phyloP scores from a whole-genome alignment of 2,329 filamentous ascomycete genomes.

The Trichoderma polysporum region DNA sequence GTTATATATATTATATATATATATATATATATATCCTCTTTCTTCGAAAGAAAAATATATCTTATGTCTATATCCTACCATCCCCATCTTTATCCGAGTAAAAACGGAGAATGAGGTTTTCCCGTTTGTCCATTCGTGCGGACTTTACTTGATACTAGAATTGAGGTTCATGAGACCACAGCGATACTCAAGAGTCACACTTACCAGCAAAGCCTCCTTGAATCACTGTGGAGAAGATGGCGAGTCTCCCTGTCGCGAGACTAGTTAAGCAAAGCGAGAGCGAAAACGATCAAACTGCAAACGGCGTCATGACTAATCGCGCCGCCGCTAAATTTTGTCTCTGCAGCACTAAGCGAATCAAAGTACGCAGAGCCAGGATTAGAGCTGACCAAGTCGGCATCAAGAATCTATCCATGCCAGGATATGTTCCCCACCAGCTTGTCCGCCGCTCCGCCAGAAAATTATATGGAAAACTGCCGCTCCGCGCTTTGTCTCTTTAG shows the following conservation, averaged over 20 bases:
- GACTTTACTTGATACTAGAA: not conserved
- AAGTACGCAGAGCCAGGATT: not conserved
- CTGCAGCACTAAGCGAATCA: not conserved
- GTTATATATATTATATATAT: too few species aligned
- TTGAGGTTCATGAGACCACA: not conserved
- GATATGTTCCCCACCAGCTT: not conserved
- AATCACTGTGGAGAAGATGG: not conserved
- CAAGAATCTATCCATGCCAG: not conserved
- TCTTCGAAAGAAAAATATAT: too few species aligned
- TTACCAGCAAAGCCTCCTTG: not conserved
- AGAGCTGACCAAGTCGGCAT: not conserved
- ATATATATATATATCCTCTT: not conserved
- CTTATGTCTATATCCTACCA: not conserved
- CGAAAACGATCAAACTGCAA: not conserved
- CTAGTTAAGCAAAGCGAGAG: not conserved
- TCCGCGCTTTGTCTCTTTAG: not conserved
- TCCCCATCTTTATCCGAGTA: not conserved
- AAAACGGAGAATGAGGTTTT: not conserved
- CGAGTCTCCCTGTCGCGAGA: not conserved
- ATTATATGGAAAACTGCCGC: too few species aligned
- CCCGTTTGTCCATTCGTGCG: not conserved
- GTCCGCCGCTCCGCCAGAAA: conserved; percentile 6
- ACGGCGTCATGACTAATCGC: not conserved
- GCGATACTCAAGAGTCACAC: not conserved
- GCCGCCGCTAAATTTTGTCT: not conserved